Base-by-base conservation (phyloP, 805 yeast species). In the Spathaspora girioi region DNA sequence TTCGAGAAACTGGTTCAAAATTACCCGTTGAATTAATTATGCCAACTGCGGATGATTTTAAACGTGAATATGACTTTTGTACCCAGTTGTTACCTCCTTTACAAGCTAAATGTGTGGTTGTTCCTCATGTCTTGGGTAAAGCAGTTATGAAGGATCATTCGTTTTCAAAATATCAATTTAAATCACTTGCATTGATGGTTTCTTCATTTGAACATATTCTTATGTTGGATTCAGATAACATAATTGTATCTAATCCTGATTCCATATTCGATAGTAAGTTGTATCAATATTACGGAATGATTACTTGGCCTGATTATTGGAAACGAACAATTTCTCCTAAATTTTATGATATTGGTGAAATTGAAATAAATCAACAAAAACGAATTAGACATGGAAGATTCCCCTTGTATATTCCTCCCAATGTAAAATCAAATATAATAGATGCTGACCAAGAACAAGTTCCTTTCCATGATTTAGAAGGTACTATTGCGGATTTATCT, bases 401-500 rank as follows among this genome's bases (percentile, higher is more conserved):
- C 45, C 68, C 70, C 1, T 53, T 68, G 10, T 51, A 54, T 10
- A 49, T 54, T 10, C 52, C 59, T 5, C 47, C 50, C 9, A 47
- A 51, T 23, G 48, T 46, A 11, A 52, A 45, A n/a, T 7, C 55
- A 3, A 61, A 58, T 32, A 18, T 51, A 5, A 51, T 47, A 9
- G 55, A 50, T 5, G 50, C 44, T 1, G 64, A 59, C 18, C 45
- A 41, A 20, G 50, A 47, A 3, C 38, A 50, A 4, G 59, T 78
- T 1, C 81, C 86, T 0, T 80, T 70, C 56, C 89, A 85, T 58
- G 90, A 86, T 60, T 70, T 85, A 46, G 77, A 79, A 51, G 89
- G 89, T 2, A 75, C 91, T 0, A 76, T 87, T 42, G 87, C 90
- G 8, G 87, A 85, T 58, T 77, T 81, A 50, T 80, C 90, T 0